These are phyloP conservation scores for Xylaria multiplex DNA, from an alignment of 2,329 filamentous ascomycete species.

Conservation along the genomic window DNA sequence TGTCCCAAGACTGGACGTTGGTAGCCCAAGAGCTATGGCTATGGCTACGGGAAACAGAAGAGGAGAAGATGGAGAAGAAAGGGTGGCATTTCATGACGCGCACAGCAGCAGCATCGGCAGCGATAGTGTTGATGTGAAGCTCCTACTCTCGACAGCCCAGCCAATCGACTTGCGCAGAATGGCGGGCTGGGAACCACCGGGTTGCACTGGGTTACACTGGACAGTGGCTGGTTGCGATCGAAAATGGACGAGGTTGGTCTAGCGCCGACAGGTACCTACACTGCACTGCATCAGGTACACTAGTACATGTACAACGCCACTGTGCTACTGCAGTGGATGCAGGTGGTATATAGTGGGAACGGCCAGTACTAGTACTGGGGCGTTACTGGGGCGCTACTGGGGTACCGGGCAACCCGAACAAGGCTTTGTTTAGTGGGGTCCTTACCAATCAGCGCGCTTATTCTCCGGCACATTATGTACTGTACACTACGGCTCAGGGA, in stretches of 20 bases:
- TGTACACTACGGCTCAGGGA: not conserved
- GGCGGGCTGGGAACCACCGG: conserved; percentile 17
- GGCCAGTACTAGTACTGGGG: no score
- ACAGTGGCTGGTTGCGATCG: conserved; percentile 32
- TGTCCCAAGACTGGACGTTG: conserved; percentile 13
- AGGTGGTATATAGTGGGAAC: no score
- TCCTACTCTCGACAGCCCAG: conserved; percentile 19
- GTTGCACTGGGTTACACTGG: conserved; percentile 7
- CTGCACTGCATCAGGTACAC: no score
- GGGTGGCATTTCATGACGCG: conserved; percentile 31
- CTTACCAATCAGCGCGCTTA: conserved; percentile 39
- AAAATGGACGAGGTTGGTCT: conserved; percentile 39
- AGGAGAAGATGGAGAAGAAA: not conserved
- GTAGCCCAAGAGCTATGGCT: conserved; percentile 16
- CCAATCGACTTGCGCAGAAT: conserved; percentile 30
- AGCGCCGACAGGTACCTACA: conserved; percentile 8
- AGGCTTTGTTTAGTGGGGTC: conserved; percentile 47
- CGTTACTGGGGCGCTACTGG: not conserved
- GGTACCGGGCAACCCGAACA: conserved; percentile 26
- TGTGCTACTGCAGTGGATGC: no score
- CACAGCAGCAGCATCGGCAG: conserved; percentile 2
- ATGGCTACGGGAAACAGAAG: conserved; percentile 16
- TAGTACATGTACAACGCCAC: no score
- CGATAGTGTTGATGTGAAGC: conserved; percentile 28
- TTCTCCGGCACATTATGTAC: no score